These are phyloP conservation scores for Anethum foeniculum DNA, from an alignment of 140 eudicot species.

Conservation along the genomic window DNA sequence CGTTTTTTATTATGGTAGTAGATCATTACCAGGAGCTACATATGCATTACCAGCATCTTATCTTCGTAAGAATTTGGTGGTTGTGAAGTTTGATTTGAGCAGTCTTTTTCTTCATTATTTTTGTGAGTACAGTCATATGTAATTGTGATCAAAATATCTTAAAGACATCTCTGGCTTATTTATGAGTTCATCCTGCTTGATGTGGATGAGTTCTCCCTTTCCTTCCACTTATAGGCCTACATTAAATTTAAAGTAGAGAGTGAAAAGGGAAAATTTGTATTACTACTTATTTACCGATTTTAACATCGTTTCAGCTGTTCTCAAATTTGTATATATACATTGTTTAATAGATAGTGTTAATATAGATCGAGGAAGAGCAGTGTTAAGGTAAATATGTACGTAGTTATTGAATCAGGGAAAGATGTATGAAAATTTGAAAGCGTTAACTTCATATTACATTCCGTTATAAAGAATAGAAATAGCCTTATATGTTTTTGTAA, in stretches of 20 bases:
- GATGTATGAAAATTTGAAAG: neutral
- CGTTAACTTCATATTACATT: no score
- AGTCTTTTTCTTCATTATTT: neutral
- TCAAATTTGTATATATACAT: neutral
- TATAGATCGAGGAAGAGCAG: neutral
- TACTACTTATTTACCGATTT: neutral
- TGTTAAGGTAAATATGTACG: neutral
- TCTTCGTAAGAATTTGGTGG: neutral
- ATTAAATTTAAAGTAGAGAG: neutral
- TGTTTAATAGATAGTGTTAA: neutral
- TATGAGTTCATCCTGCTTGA: neutral
- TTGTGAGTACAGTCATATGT: neutral
- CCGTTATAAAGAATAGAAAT: neutral
- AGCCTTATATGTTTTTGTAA: neutral
- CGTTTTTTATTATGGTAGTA: neutral
- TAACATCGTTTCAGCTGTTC: neutral
- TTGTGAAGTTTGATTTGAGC: constrained; percentile 3
- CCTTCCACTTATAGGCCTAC: neutral
- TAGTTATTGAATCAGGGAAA: neutral
- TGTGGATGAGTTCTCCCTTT: neutral
- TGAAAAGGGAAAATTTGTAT: neutral
- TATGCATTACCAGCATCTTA: neutral
- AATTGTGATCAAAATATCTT: neutral
- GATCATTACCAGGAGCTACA: neutral
- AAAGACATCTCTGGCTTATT: neutral